Evolutionary conservation across 768 basidiomycete genomes (phyloP).

Genomic region (Boletus tomentosulus): DNA sequence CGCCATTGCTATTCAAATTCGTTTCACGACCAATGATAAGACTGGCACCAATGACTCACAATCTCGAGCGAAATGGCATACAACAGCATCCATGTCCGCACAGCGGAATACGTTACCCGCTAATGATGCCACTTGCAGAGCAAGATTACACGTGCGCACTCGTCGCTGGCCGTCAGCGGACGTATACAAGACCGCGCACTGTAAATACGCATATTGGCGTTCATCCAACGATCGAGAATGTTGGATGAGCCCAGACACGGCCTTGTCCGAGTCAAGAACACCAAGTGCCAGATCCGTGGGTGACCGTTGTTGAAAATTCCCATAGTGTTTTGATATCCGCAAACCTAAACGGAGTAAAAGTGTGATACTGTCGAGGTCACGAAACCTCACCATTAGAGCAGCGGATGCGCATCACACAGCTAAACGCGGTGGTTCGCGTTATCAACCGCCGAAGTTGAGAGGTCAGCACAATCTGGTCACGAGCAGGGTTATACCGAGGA

Average conservation of each 20-base stretch:
- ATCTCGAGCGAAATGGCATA: slow-evolving; percentile 71
- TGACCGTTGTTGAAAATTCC: slow-evolving; percentile 66
- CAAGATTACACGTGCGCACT: slow-evolving; percentile 85
- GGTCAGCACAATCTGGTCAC: slow-evolving; percentile 62
- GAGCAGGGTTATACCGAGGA: slow-evolving; percentile 73
- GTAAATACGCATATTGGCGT: slow-evolving; percentile 71
- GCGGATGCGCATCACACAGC: slow-evolving; percentile 76
- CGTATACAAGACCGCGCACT: slow-evolving; percentile 88
- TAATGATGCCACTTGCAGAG: slow-evolving; percentile 71
- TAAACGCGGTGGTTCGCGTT: slow-evolving; percentile 69
- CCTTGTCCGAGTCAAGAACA: slow-evolving; percentile 74
- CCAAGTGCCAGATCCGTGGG: slow-evolving; percentile 77
- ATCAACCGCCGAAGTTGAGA: slow-evolving; percentile 74
- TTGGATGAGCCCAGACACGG: slow-evolving; percentile 70
- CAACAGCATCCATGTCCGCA: slow-evolving; percentile 84
- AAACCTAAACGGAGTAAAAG: slow-evolving; percentile 38
- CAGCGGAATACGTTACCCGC: slow-evolving; percentile 90
- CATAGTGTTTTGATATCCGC: slow-evolving; percentile 60
- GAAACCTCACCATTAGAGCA: slow-evolving; percentile 68
- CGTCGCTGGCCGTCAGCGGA: slow-evolving; percentile 69
- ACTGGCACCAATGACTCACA: slow-evolving; percentile 45
- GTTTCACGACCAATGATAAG: not conserved
- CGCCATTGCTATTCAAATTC: slow-evolving; percentile 53
- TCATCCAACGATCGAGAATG: slow-evolving; percentile 68
- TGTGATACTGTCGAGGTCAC: slow-evolving; percentile 4